These are phyloP conservation scores for Cucurbita ficifolia DNA, from an alignment of 306 rosid genomes.

Conservation along the genomic window DNA sequence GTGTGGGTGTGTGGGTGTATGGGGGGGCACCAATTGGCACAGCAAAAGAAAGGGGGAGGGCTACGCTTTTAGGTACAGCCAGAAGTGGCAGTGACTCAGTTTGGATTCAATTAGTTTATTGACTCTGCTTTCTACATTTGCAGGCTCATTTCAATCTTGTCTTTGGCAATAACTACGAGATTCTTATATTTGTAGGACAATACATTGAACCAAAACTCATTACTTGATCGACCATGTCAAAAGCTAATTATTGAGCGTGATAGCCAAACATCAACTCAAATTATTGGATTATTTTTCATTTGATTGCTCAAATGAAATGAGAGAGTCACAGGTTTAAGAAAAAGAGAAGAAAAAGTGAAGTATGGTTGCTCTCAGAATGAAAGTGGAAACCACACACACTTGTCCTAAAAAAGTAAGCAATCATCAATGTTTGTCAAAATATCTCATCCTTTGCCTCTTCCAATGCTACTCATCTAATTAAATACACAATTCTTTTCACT, in stretches of 20 bases:
- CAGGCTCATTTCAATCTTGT: slow-evolving; percentile 6
- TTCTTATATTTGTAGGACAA: not conserved
- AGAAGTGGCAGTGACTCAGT: slow-evolving; percentile 8
- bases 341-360: not conserved
- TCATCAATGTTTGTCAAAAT: not conserved
- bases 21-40: not conserved
- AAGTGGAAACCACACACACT: not conserved
- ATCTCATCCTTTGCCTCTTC: too few species aligned
- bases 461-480: too few species aligned
- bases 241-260: too few species aligned
- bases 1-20: not conserved
- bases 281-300: not conserved
- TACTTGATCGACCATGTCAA: not conserved
- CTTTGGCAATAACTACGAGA: slow-evolving; percentile 4
- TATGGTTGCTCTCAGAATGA: not conserved
- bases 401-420: not conserved
- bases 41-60: not conserved
- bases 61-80: not conserved
- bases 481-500: too few species aligned
- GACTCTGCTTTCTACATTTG: slow-evolving; percentile 1
- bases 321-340: not conserved
- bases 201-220: not conserved
- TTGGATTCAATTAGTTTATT: slow-evolving; percentile 4
- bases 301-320: not conserved
- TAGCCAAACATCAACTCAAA: not conserved